Evolutionary conservation across 371 early-diverging fungal genomes (phyloP), one percentile per base, ranked within the genome.

Genomic region (Synchytrium microbalum): DNA sequence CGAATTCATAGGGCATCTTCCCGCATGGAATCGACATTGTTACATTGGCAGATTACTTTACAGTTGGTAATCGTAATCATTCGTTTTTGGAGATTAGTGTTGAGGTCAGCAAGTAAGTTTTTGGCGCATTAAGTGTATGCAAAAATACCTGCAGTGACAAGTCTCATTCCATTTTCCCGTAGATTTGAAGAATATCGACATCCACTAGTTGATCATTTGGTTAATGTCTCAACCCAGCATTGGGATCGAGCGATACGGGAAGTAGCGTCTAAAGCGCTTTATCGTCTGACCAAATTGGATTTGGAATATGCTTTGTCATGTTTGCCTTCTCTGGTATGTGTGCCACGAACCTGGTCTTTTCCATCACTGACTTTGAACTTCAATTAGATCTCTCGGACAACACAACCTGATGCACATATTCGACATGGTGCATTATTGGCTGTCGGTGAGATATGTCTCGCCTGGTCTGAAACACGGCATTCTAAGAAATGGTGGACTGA

Each of bases 1-100:
- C n/a, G n/a, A n/a, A n/a, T n/a, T n/a, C n/a, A n/a, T n/a, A 86
- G 86, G 85, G 86, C n/a, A 78, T 88, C 46, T 92, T 96, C 61
- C 92, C 95, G n/a, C 84, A 90, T 69, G 97, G 98, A 0, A 93
- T 97, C 55, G 86, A 90, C 0, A 86, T 96, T 56, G 83, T 97
- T 46, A 90, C 90, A 46, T 72, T 84, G 23, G 93, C 92, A 0
- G 96, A 98, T 68, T 98, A 90, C 71, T 94, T 92, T 69, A 77
- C 88, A 0, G 80, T 98, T 0, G 95, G 98, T 51, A 93, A 90
- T 66, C 79, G 90, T 51, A 82, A 69, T 64, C 84, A 80, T 61
- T 81, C 91, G 0, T 93, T 82, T 64, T 66, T 88, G 54, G 78
- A 79, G 2, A 84, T 90, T 2, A 83, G 84, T 1, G 68, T 77